A percentile compares a stretch with the other conserved stretches of the same genome.
phyloP scores from a whole-genome alignment of 2,329 filamentous ascomycete species.

The Fusarium tricinctum region DNA sequence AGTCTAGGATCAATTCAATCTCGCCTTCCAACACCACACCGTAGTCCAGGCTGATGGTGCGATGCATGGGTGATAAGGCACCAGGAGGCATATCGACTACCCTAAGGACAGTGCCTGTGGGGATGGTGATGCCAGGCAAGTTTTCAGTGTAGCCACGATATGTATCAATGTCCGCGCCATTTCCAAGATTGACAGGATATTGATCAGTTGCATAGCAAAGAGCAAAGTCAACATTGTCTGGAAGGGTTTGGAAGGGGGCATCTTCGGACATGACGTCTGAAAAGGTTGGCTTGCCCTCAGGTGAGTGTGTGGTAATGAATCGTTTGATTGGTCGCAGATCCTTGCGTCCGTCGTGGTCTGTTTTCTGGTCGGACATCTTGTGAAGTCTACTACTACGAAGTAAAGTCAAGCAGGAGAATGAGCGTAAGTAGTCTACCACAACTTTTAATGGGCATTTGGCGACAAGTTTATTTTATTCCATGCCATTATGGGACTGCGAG shows the following conservation, averaged over 20 bases:
- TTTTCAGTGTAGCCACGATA: conserved; percentile 2
- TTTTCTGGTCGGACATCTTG: too few relatives aligned
- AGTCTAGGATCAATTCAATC: conserved; percentile 1
- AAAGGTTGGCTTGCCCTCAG: neutral
- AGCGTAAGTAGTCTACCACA: too few relatives aligned
- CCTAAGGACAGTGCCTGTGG: neutral
- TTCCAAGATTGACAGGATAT: neutral
- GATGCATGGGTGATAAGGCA: neutral
- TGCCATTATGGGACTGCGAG: too few relatives aligned
- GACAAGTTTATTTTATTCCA: too few relatives aligned
- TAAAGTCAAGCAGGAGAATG: too few relatives aligned
- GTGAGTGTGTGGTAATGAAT: conserved; percentile 1
- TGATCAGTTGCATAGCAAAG: neutral
- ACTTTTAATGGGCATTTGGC: too few relatives aligned
- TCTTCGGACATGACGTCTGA: neutral
- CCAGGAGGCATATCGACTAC: conserved; percentile 4
- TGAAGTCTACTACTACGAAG: accelerated
- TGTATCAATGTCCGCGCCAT: neutral
- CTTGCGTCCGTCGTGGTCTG: neutral
- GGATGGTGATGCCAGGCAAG: conserved; percentile 1
- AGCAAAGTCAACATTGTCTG: conserved; percentile 9
- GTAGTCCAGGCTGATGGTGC: neutral
- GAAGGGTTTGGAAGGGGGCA: conserved; percentile 2
- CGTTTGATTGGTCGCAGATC: neutral
- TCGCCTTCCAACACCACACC: neutral